These are phyloP conservation scores for Phytophthora colocasiae DNA, from an alignment of 352 stramenopile genomes.

Conservation along the genomic window DNA sequence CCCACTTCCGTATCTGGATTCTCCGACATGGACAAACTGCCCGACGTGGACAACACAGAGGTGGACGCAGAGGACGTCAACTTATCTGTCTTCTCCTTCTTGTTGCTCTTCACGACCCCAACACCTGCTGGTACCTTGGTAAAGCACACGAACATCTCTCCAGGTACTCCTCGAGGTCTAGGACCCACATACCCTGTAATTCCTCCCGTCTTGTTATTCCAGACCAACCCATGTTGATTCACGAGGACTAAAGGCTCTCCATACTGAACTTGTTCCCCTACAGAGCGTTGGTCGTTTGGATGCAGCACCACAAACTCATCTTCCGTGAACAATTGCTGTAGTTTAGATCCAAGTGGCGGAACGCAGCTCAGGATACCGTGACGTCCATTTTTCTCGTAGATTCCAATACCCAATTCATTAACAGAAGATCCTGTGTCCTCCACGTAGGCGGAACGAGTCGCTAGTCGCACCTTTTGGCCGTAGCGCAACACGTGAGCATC, in stretches of 20 bases:
- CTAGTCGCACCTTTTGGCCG: conserved; percentile 74
- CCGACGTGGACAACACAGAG: conserved; percentile 27
- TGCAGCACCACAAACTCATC: conserved; percentile 86
- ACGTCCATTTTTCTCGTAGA: conserved; percentile 89
- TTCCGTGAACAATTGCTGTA: conserved; percentile 82
- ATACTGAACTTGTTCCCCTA: conserved; percentile 70
- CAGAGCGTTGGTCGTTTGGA: conserved; percentile 49
- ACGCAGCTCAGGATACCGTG: conserved; percentile 87
- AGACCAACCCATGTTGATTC: conserved; percentile 86
- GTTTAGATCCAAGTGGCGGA: conserved; percentile 72
- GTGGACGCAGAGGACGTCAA: conserved; percentile 23
- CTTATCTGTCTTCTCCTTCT: conserved; percentile 33
- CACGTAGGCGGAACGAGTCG: conserved; percentile 62
- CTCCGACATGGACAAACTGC: conserved; percentile 27
- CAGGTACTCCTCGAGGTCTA: conserved; percentile 63
- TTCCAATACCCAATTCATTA: conserved; percentile 60
- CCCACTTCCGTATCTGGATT: conserved; percentile 22
- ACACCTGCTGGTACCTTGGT: conserved; percentile 32
- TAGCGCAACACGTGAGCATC: conserved; percentile 60
- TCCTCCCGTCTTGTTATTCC: conserved; percentile 91
- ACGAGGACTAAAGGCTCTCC: conserved; percentile 81
- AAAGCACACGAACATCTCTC: conserved; percentile 85
- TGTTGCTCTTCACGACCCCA: conserved; percentile 28
- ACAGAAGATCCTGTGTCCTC: neutral
- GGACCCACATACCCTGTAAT: conserved; percentile 88